Evolutionary conservation across 2,329 filamentous ascomycete species (phyloP).

Genomic region (Chaetomium olivaceum): DNA sequence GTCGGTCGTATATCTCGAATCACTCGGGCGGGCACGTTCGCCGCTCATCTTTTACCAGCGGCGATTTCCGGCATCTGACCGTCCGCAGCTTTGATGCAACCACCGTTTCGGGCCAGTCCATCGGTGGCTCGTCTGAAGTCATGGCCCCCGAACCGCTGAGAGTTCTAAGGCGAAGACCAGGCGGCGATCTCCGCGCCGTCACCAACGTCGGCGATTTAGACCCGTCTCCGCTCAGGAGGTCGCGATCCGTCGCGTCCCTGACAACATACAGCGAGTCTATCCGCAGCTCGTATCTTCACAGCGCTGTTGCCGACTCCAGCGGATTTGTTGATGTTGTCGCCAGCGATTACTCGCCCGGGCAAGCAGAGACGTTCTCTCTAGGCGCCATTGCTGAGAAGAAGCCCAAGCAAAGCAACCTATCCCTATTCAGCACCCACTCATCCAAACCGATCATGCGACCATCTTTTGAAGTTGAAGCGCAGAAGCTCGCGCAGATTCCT

Average conservation of each 20-base stretch:
- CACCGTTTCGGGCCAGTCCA: constrained; percentile 56
- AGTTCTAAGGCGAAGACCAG: constrained; percentile 69
- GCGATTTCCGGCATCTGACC: constrained; percentile 51
- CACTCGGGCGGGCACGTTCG: constrained; percentile 56
- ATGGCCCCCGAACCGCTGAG: constrained; percentile 56
- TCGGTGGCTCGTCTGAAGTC: constrained; percentile 43
- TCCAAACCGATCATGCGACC: constrained; percentile 64
- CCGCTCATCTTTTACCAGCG: constrained; percentile 62
- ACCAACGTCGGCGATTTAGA: constrained; percentile 65
- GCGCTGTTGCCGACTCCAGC: constrained; percentile 42
- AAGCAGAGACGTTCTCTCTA: constrained; percentile 55
- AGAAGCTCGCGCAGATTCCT: constrained; percentile 82
- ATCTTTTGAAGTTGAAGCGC: constrained; percentile 87
- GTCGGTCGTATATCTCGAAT: constrained; percentile 50
- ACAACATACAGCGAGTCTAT: constrained; percentile 62
- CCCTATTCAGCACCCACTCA: constrained; percentile 62
- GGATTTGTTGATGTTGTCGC: constrained; percentile 49
- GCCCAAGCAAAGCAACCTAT: constrained; percentile 46
- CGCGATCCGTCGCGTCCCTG: constrained; percentile 60
- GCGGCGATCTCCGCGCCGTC: constrained; percentile 71
- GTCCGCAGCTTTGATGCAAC: constrained; percentile 63
- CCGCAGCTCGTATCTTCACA: constrained; percentile 57
- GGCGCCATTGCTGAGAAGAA: constrained; percentile 56
- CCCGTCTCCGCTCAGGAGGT: constrained; percentile 49
- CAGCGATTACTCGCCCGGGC: constrained; percentile 45